These are phyloP conservation scores for Sergeia podlipaevii DNA, from an alignment of 208 protist genomes.

Conservation along the genomic window DNA sequence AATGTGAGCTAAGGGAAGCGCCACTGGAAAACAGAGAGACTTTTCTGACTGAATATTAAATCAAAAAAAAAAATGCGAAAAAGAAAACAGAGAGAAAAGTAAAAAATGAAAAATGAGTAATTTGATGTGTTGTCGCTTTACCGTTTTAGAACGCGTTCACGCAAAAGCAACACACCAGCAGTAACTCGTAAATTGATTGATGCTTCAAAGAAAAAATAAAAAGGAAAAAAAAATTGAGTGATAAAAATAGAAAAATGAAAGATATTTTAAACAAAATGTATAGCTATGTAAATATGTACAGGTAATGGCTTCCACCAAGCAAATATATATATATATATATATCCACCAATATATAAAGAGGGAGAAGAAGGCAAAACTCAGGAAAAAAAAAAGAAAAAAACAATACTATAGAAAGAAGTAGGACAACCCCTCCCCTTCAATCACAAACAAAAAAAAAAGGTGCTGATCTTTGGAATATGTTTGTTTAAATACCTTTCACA, in stretches of 20 bases:
- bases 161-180: not conserved
- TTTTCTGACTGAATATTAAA: not conserved
- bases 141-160: not conserved
- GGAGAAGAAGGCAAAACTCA: too few species aligned
- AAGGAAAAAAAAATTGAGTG: not conserved
- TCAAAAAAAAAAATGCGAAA: not conserved
- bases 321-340: too few species aligned
- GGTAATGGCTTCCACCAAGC: too few species aligned
- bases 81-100: slow-evolving; percentile 8
- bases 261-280: too few species aligned
- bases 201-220: not conserved
- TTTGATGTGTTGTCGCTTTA: slow-evolving; percentile 1
- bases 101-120: slow-evolving; percentile 5
- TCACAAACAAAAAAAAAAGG: too few species aligned
- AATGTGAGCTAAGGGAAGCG: too few species aligned
- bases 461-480: too few species aligned
- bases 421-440: not conserved
- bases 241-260: slow-evolving; percentile 3
- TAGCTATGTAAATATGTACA: too few species aligned
- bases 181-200: not conserved
- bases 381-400: slow-evolving; percentile 1
- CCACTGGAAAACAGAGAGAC: too few species aligned
- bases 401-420: not conserved
- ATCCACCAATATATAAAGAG: too few species aligned
- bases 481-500: too few species aligned